Evolutionary conservation across 2,329 filamentous ascomycete species (phyloP).

Genomic region (Cercospora berteroae): DNA sequence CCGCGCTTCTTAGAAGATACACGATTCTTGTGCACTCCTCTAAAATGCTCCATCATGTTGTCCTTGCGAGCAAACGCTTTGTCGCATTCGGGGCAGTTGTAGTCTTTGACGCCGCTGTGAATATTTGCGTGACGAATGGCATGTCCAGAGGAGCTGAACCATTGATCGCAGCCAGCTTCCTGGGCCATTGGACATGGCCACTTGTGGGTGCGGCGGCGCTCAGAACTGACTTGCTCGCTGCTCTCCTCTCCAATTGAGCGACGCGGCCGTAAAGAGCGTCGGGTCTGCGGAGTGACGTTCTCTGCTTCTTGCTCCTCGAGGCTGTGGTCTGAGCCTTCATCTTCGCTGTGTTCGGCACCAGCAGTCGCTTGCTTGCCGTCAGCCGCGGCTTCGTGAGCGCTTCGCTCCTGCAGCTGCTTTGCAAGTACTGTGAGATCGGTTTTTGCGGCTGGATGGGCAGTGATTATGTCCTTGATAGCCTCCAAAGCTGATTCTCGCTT

Average conservation of each 20-base stretch:
- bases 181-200: constrained; percentile 17
- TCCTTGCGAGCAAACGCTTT: constrained; percentile 17
- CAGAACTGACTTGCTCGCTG: background rate
- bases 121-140: constrained; percentile 15
- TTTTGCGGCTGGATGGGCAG: constrained; percentile 11
- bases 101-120: constrained; percentile 14
- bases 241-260: constrained; percentile 6
- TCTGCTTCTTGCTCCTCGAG: background rate
- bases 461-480: constrained; percentile 14
- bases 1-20: constrained; percentile 10
- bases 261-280: constrained; percentile 8
- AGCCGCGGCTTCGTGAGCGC: constrained; percentile 2
- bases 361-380: constrained; percentile 8
- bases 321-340: background rate
- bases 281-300: background rate
- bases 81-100: constrained; percentile 13
- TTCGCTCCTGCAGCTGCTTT: constrained; percentile 8
- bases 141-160: constrained; percentile 14
- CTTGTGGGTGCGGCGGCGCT: background rate
- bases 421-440: constrained; percentile 7
- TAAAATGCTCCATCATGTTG: constrained; percentile 18
- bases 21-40: constrained; percentile 15
- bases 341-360: background rate
- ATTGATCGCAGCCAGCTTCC: constrained; percentile 12
- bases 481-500: constrained; percentile 15